These are phyloP conservation scores for Sclerotinia spermophila DNA, from an alignment of 2,329 filamentous ascomycete species.

Conservation along the genomic window DNA sequence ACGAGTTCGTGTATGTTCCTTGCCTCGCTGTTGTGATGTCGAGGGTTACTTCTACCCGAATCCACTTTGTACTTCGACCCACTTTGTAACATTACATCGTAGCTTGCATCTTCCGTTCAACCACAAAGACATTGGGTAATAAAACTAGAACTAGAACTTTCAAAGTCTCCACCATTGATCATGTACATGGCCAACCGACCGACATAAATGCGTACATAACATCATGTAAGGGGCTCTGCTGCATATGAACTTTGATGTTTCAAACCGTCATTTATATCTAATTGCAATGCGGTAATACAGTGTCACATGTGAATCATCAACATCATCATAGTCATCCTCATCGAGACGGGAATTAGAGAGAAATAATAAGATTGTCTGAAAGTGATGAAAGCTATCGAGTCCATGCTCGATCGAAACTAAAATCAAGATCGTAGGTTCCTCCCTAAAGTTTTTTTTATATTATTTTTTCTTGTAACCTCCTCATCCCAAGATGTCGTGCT, in stretches of 20 bases:
- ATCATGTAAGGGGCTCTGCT: not conserved
- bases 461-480: constrained; percentile 16
- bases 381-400: constrained; percentile 29
- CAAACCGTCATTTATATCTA: not conserved
- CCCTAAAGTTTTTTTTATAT: constrained; percentile 28
- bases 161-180: not conserved
- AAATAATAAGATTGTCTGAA: constrained; percentile 27
- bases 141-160: not conserved
- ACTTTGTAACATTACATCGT: not conserved
- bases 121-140: not conserved
- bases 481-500: constrained; percentile 31
- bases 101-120: not conserved
- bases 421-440: constrained; percentile 22
- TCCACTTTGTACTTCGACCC: not conserved
- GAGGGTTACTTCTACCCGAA: not conserved
- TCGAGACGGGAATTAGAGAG: constrained; percentile 18
- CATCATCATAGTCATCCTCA: not conserved
- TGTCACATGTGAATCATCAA: constrained; percentile 15
- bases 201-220: not conserved
- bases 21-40: not conserved
- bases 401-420: constrained; percentile 29
- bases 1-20: not conserved
- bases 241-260: not conserved
- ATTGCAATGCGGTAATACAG: constrained; percentile 1
- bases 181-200: not conserved